Base-by-base conservation (phyloP, 257 asterid genomes). In the Nicotiana benthamiana region DNA sequence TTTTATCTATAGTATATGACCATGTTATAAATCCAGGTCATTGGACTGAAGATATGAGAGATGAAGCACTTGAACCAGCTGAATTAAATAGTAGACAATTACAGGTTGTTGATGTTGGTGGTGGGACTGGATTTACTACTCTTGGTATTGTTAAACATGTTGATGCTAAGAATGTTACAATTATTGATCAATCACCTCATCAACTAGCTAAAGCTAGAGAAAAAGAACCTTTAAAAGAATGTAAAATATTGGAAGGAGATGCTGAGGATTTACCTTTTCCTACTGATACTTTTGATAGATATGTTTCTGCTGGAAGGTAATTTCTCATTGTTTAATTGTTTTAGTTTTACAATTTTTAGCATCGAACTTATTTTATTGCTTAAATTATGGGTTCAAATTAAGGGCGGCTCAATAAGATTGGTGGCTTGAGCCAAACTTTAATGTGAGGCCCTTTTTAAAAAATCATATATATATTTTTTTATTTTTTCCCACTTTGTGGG, bases 1-100 rank as follows among this genome's bases (percentile, higher is more conserved):
- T 87, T 80, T 82, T 85, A 70, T 87, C 88, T 22, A 85, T 87
- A 34, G 85, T 85, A n/a, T 87, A 81, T 83, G 90, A 83, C 67
- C 88, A 87, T 79, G 83, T 87, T 12, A 83, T 87, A 22, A 85
- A 83, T 60, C 90, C 88, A 22, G 88, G 88, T 30, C 88, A 96
- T 72, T 94, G 98, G 98, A 96, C 99, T 7, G 98, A 94, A 86
- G 99, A 96, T 53, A 94, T 94, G 99, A 87, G 99, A 80, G 97
- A 96, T 56, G 99, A 96, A 1, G 99, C 99, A 12, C 89, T 96
- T 78, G 97, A 96, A 83, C 99, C 99, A 2, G 99, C 99, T 24
- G 97, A 91, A 57, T 88, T 96, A 68, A 75, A 52, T 22, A 79
- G 74, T 63, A 82, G 91, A 83, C 80, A 87, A 66, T 53, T 94